Percentiles rank a stretch among this genome's conserved stretches.
These are phyloP conservation scores for Pseudozyma sp. DNA, from an alignment of 1,284 basidiomycete species.

Conservation along the genomic window DNA sequence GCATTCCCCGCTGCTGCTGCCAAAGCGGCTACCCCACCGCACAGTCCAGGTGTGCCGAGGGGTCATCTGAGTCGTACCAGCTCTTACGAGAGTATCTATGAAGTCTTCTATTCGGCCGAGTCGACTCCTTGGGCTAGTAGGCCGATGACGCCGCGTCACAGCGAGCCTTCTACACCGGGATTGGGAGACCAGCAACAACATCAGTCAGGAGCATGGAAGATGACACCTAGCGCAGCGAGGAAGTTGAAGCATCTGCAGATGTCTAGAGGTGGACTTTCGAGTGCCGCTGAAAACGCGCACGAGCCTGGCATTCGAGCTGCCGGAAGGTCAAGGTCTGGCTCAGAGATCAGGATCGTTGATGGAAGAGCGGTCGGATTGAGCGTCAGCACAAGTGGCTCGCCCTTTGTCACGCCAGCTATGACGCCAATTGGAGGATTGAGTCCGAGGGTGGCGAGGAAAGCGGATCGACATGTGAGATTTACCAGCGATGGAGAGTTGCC, in stretches of 20 bases:
- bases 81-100: constrained; percentile 63
- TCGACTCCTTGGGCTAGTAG: constrained; percentile 50
- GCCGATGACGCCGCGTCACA: constrained; percentile 48
- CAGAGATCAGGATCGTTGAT: constrained; percentile 30
- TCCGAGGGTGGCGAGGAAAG: constrained; percentile 18
- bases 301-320: neutral
- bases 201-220: constrained; percentile 12
- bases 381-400: constrained; percentile 21
- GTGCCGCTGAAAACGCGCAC: constrained; percentile 35
- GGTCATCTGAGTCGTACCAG: constrained; percentile 36
- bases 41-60: constrained; percentile 10
- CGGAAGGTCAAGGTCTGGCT: constrained; percentile 9
- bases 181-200: constrained; percentile 10
- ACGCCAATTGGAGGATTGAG: constrained; percentile 28
- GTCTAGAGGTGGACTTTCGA: constrained; percentile 45
- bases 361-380: constrained; percentile 37
- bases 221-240: constrained; percentile 55
- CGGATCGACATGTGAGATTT: constrained; percentile 40
- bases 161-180: constrained; percentile 44
- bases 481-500: constrained; percentile 12
- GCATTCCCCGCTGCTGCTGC: neutral
- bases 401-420: constrained; percentile 35
- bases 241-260: constrained; percentile 58
- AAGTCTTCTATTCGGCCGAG: constrained; percentile 59
- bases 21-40: constrained; percentile 7